Percentiles rank a stretch among this genome's conserved stretches.
Evolutionary conservation across 108 stramenopile species (phyloP).

Genomic region (Discostella pseudostelligera): DNA sequence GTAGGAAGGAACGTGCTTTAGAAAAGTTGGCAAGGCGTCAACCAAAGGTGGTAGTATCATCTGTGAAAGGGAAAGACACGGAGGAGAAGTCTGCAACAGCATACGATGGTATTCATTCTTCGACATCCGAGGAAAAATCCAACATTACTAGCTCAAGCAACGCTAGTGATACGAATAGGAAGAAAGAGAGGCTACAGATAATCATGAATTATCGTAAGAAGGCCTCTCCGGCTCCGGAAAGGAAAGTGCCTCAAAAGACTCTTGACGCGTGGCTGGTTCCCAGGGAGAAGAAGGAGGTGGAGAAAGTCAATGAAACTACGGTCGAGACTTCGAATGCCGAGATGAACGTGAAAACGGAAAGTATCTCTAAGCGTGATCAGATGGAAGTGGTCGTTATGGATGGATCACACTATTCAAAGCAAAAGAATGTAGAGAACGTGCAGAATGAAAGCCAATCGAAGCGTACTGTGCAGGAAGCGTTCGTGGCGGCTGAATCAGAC

Average conservation of each 20-base stretch:
- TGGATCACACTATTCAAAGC: too few relatives aligned
- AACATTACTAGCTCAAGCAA: neutral
- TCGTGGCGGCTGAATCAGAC: too few relatives aligned
- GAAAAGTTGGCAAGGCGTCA: neutral
- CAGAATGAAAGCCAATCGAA: too few relatives aligned
- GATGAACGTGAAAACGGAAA: too few relatives aligned
- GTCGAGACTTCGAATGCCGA: too few relatives aligned
- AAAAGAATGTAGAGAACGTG: too few relatives aligned
- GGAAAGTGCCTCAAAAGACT: neutral
- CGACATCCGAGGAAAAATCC: neutral
- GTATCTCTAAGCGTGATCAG: too few relatives aligned
- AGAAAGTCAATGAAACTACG: too few relatives aligned
- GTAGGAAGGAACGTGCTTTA: neutral
- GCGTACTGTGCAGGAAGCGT: too few relatives aligned
- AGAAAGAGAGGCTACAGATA: slow-evolving; percentile 4
- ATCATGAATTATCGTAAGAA: slow-evolving; percentile 4
- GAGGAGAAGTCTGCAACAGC: neutral
- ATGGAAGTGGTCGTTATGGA: too few relatives aligned
- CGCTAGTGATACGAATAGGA: neutral
- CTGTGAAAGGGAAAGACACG: neutral
- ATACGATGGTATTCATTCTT: neutral
- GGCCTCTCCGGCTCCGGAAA: neutral
- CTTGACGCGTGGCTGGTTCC: neutral
- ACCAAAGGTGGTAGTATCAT: neutral
- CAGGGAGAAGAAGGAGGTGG: neutral